phyloP scores from a whole-genome alignment of 495 filamentous ascomycete genomes.

The Umbilicaria muhlenbergii region DNA sequence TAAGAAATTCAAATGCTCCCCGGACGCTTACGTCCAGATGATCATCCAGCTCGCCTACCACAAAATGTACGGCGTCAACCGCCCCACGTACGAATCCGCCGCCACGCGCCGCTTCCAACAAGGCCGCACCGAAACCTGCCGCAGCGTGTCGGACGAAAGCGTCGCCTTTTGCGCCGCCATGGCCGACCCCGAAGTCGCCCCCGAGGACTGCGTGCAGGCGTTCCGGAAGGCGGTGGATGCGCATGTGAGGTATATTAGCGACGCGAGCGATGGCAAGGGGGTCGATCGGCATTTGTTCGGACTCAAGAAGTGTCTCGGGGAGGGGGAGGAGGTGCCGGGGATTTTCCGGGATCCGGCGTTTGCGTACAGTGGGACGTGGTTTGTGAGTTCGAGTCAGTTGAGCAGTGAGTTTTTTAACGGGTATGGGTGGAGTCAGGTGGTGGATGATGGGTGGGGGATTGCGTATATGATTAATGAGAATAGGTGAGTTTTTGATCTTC shows the following conservation, averaged over 20 bases:
- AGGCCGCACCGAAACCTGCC: constrained; percentile 92
- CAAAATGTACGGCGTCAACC: constrained; percentile 98
- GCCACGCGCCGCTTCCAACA: constrained; percentile 86
- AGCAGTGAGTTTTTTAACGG: constrained; percentile 97
- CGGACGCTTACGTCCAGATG: constrained; percentile 97
- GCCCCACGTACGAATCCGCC: constrained; percentile 96
- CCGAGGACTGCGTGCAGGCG: constrained; percentile 48
- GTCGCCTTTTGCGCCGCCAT: constrained; percentile 84
- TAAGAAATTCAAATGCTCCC: constrained; percentile 98
- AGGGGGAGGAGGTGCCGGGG: constrained; percentile 66
- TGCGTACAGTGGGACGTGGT: constrained; percentile 77
- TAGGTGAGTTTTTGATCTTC: constrained; percentile 24
- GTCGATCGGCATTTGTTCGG: constrained; percentile 96
- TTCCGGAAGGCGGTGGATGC: constrained; percentile 69
- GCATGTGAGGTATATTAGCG: constrained; percentile 79
- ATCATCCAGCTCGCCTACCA: constrained; percentile 96
- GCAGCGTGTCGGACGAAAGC: constrained; percentile 79
- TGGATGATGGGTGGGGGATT: constrained; percentile 91
- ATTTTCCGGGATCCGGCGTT: constrained; percentile 81
- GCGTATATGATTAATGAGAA: constrained; percentile 99
- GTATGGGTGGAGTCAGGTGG: constrained; percentile 98
- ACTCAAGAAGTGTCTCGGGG: constrained; percentile 74
- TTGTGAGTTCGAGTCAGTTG: constrained; percentile 73
- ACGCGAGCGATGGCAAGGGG: constrained; percentile 80
- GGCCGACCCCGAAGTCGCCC: constrained; percentile 43